Conservation (phyloP, 805 yeast genomes). For the Suhomyces canberraensis region DNA sequence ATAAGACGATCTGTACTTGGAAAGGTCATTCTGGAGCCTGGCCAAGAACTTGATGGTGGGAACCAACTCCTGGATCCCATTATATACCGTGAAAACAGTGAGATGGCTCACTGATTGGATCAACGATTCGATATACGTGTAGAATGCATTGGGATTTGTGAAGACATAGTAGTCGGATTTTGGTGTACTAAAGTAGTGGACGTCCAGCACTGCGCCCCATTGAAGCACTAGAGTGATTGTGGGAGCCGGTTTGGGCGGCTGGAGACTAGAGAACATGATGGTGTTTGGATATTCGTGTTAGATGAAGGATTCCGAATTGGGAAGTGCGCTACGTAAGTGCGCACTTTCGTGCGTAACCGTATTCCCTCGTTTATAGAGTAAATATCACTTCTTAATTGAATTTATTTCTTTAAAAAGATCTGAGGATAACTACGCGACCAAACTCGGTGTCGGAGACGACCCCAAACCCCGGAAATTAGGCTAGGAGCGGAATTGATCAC, state of each 20-base stretch:
- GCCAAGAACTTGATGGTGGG: slow-evolving; percentile 10
- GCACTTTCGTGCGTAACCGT: too few species aligned
- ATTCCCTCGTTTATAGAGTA: too few species aligned
- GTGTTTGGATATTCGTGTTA: too few species aligned
- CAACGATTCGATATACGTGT: slow-evolving; percentile 8
- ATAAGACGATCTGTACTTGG: neutral
- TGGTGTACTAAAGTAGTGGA: slow-evolving; percentile 9
- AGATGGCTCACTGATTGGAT: slow-evolving; percentile 7
- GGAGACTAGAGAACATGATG: slow-evolving; percentile 1
- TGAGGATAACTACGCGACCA: too few species aligned
- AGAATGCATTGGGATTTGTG: slow-evolving; percentile 12
- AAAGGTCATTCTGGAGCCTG: too few species aligned
- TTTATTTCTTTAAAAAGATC: too few species aligned
- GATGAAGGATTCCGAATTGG: too few species aligned
- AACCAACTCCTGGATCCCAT: slow-evolving; percentile 10
- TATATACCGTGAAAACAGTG: slow-evolving; percentile 6
- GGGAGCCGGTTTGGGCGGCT: slow-evolving; percentile 2
- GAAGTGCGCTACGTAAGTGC: too few species aligned
- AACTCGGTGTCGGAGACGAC: too few species aligned
- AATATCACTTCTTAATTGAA: too few species aligned
- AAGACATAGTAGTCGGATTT: slow-evolving; percentile 15
- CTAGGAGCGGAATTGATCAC: too few species aligned
- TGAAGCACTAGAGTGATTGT: slow-evolving; percentile 2
- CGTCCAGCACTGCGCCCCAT: slow-evolving; percentile 10
- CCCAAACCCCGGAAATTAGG: too few species aligned